A percentile compares a stretch with the other conserved stretches of the same genome.
These are phyloP conservation scores for Fusarium torreyae DNA, from an alignment of 2,329 filamentous ascomycete species.

Conservation along the genomic window DNA sequence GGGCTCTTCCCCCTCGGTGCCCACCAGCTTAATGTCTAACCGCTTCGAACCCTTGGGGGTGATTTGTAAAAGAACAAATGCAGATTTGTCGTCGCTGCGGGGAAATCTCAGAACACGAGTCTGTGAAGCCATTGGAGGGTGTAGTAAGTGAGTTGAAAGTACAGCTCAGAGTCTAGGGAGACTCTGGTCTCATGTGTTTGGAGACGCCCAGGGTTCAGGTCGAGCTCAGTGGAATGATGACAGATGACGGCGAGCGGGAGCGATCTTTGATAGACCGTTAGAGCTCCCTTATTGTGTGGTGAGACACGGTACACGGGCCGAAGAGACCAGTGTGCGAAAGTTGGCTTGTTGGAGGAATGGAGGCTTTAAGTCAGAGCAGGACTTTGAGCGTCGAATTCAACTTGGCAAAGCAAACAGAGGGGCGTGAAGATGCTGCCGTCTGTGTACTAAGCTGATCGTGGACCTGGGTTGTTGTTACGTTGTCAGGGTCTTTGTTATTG, in stretches of 20 bases:
- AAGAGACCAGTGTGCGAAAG: constrained; percentile 28
- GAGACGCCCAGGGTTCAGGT: constrained; percentile 29
- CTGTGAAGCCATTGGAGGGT: constrained; percentile 44
- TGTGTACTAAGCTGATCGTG: constrained; percentile 3
- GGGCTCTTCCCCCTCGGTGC: constrained; percentile 75
- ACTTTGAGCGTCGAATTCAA: constrained; percentile 8
- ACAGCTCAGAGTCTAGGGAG: constrained; percentile 10
- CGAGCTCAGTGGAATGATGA: constrained; percentile 33
- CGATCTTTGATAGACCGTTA: constrained; percentile 28
- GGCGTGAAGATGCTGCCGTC: constrained; percentile 9
- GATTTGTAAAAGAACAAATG: constrained; percentile 74
- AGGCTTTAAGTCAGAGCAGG: constrained; percentile 19
- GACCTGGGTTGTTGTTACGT: neutral
- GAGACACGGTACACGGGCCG: constrained; percentile 45
- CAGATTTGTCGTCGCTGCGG: constrained; percentile 66
- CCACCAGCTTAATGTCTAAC: constrained; percentile 77
- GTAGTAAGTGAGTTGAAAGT: constrained; percentile 19
- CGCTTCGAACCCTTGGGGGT: constrained; percentile 64
- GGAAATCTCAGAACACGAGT: constrained; percentile 69
- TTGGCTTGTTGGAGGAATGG: constrained; percentile 39
- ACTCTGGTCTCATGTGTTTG: constrained; percentile 3
- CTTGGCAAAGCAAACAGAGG: neutral
- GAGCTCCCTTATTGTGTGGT: constrained; percentile 23
- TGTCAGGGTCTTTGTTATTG: constrained; percentile 23
- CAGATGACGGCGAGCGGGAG: constrained; percentile 32